Evolutionary conservation across 495 filamentous ascomycete species (phyloP).

Genomic region (Lasiosphaeriaceae sp.): DNA sequence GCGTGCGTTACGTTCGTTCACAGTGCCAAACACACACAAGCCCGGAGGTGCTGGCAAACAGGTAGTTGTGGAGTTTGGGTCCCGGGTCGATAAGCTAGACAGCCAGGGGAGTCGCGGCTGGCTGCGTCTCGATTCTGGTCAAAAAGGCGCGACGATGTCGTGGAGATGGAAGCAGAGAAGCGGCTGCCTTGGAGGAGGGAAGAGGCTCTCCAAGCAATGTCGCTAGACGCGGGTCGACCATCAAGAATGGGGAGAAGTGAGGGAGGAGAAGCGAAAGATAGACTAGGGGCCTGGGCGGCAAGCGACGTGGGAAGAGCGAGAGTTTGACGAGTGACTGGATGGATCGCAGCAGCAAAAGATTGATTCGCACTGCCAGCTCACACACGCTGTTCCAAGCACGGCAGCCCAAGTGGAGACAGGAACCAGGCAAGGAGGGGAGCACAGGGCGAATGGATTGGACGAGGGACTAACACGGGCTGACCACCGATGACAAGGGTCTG

Average conservation of each 20-base stretch:
- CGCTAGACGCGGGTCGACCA: not conserved
- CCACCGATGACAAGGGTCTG: conserved; percentile 26
- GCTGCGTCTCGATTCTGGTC: not conserved
- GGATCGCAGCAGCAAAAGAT: conserved; percentile 15
- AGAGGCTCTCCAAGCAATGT: conserved; percentile 1
- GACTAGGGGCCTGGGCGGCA: not conserved
- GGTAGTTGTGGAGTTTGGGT: not conserved
- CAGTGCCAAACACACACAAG: too few species aligned
- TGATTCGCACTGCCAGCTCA: conserved; percentile 28
- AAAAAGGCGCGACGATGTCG: not conserved
- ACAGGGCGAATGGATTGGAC: conserved; percentile 24
- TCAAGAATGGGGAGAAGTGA: conserved; percentile 2
- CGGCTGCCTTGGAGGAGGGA: not conserved
- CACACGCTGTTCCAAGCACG: conserved; percentile 29
- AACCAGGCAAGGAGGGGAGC: conserved; percentile 18
- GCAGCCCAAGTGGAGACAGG: conserved; percentile 21
- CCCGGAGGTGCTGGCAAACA: conserved; percentile 2
- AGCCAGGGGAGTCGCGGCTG: not conserved
- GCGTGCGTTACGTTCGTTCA: not conserved
- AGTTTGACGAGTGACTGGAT: conserved; percentile 8
- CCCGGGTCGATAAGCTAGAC: not conserved
- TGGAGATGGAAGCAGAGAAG: not conserved
- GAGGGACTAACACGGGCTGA: conserved; percentile 18
- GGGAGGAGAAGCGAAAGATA: conserved; percentile 4
- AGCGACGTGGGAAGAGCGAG: conserved; percentile 9